phyloP scores from a whole-genome alignment of 192 early-diverging fungal genomes.

The Backusella australiensis region DNA sequence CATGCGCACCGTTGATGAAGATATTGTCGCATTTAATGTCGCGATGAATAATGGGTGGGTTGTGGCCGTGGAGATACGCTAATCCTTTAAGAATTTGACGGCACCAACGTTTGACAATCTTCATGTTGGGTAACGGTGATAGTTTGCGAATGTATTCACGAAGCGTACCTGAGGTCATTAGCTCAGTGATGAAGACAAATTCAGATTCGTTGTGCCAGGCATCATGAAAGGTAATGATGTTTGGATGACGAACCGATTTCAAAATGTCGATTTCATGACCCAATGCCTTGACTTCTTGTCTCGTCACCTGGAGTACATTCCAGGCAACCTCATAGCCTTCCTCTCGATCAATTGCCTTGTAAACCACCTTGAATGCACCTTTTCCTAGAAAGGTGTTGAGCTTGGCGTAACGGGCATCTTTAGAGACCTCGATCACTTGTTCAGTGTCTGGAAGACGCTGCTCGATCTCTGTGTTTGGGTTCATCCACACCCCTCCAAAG shows the following conservation, averaged over 20 bases:
- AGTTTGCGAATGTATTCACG: slow-evolving; percentile 76
- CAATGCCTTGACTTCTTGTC: slow-evolving; percentile 69
- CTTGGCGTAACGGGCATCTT: slow-evolving; percentile 50
- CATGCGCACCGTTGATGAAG: too few relatives aligned
- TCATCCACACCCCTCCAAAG: slow-evolving; percentile 23
- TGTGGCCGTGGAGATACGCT: slow-evolving; percentile 72
- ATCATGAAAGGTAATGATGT: slow-evolving; percentile 81
- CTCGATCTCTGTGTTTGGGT: slow-evolving; percentile 42
- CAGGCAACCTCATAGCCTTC: slow-evolving; percentile 90
- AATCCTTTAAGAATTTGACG: slow-evolving; percentile 78
- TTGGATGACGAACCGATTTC: slow-evolving; percentile 75
- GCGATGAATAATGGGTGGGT: slow-evolving; percentile 80
- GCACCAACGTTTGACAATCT: slow-evolving; percentile 79
- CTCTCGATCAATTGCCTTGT: slow-evolving; percentile 83
- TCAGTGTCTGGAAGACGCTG: slow-evolving; percentile 46
- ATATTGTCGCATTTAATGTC: slow-evolving; percentile 80
- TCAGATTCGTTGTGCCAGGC: slow-evolving; percentile 73
- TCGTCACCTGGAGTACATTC: slow-evolving; percentile 81
- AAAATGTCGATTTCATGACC: slow-evolving; percentile 77
- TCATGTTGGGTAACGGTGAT: slow-evolving; percentile 62
- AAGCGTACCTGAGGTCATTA: slow-evolving; percentile 85
- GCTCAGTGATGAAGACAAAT: slow-evolving; percentile 80
- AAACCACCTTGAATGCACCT: slow-evolving; percentile 88
- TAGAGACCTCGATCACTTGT: slow-evolving; percentile 53
- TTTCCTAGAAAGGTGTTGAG: slow-evolving; percentile 67